A percentile compares a stretch with the other conserved stretches of the same genome.
phyloP scores from a whole-genome alignment of 1,139 yeast genomes.

The Magnusiomyces ingens region DNA sequence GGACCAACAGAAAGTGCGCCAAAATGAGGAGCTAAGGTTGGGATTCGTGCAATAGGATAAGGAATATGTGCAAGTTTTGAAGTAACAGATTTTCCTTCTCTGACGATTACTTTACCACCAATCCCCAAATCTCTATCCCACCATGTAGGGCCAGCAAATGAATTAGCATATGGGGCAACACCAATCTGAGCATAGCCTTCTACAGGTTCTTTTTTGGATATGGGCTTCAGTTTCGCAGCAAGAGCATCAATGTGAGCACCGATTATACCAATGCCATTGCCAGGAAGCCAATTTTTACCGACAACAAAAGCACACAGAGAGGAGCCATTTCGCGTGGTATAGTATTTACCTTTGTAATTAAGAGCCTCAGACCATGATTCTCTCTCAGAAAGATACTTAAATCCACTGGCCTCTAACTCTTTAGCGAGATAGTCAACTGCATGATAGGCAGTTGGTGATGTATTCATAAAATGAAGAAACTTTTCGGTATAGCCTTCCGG shows the following conservation, averaged over 20 bases:
- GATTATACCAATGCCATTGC: constrained; percentile 74
- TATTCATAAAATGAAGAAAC: constrained; percentile 73
- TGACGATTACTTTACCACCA: constrained; percentile 84
- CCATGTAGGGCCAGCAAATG: constrained; percentile 64
- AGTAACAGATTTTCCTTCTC: constrained; percentile 35
- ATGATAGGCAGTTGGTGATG: constrained; percentile 89
- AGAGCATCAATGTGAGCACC: constrained; percentile 96
- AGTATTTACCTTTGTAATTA: constrained; percentile 62
- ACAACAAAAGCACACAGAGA: constrained; percentile 75
- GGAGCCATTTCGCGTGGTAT: constrained; percentile 70
- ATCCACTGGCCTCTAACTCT: constrained; percentile 31
- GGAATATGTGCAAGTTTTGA: constrained; percentile 73
- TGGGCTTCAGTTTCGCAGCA: constrained; percentile 65
- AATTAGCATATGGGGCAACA: constrained; percentile 92
- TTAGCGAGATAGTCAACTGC: constrained; percentile 56
- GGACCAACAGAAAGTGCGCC: constrained; percentile 72
- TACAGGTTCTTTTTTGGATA: constrained; percentile 58
- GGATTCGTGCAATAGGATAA: constrained; percentile 81
- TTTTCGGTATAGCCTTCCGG: constrained; percentile 33
- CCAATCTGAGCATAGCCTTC: constrained; percentile 83
- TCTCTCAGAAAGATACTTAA: constrained; percentile 60
- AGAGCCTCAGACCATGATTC: constrained; percentile 56
- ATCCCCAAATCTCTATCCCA: constrained; percentile 89
- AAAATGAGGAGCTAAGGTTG: constrained; percentile 93
- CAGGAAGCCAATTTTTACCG: constrained; percentile 61